phyloP scores from a whole-genome alignment of 129 eudicot genomes.

The Tagetes erecta region DNA sequence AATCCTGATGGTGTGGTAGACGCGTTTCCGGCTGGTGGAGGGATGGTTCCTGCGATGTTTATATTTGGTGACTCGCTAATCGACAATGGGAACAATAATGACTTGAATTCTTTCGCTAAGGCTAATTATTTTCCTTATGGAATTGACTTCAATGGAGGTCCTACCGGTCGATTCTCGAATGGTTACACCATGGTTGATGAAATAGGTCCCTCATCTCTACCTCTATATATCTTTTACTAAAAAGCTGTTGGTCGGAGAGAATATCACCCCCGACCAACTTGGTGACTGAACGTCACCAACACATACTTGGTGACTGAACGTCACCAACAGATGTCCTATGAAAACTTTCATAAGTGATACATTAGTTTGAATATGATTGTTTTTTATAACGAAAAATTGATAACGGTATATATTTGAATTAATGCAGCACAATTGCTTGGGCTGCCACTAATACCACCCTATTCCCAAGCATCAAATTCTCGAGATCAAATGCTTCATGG shows the following conservation, averaged over 20 bases:
- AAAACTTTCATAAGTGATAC: too few species aligned
- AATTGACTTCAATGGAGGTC: conserved; percentile 71
- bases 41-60: conserved; percentile 81
- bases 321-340: too few species aligned
- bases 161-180: conserved; percentile 86
- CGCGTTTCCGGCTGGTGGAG: conserved; percentile 27
- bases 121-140: conserved; percentile 94
- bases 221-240: background rate
- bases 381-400: background rate
- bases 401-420: background rate
- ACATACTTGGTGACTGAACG: too few species aligned
- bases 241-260: too few species aligned
- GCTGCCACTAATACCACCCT: conserved; percentile 70
- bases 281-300: too few species aligned
- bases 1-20: conserved; percentile 16
- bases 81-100: conserved; percentile 85
- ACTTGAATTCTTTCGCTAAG: conserved; percentile 74
- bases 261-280: too few species aligned
- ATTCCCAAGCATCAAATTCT: conserved; percentile 54
- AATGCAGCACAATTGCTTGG: conserved; percentile 77
- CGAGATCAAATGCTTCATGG: conserved; percentile 64
- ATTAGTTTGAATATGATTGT: background rate
- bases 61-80: conserved; percentile 85
- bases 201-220: conserved; percentile 47
- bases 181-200: conserved; percentile 90